Conservation (phyloP, 805 yeast species). For the Starmerella gropengiesseri region DNA sequence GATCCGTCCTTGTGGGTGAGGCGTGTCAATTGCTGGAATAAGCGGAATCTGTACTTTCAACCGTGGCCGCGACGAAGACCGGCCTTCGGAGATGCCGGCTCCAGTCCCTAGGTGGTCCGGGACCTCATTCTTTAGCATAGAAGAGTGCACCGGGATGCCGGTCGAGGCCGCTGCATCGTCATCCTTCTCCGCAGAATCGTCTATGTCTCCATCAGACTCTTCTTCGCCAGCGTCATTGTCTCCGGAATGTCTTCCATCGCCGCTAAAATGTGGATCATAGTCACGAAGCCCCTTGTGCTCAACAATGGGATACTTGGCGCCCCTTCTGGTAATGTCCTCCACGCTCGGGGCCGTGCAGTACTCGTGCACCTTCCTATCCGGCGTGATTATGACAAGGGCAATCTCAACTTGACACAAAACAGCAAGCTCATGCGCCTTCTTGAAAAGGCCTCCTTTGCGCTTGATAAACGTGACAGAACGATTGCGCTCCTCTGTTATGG, state of each 20-base stretch:
- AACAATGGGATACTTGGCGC: constrained; percentile 3
- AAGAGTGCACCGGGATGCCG: no score
- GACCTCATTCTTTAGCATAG: no score
- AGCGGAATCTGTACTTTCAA: constrained; percentile 33
- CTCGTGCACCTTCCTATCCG: constrained; percentile 68
- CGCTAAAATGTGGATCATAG: not conserved
- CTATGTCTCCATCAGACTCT: not conserved
- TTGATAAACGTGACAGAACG: constrained; percentile 67
- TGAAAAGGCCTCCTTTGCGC: constrained; percentile 84
- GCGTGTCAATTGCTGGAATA: not conserved
- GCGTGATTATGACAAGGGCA: constrained; percentile 78
- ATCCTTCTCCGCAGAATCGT: no score
- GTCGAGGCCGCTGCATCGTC: no score
- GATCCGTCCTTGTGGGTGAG: not conserved
- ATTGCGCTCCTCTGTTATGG: constrained; percentile 81
- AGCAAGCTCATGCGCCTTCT: constrained; percentile 71
- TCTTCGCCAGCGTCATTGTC: constrained; percentile 8
- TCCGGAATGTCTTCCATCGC: not conserved
- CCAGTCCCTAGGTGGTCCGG: not conserved
- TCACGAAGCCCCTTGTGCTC: constrained; percentile 12
- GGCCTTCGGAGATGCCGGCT: not conserved
- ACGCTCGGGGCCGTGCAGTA: constrained; percentile 59
- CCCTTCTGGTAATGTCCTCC: constrained; percentile 34
- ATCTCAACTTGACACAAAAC: constrained; percentile 87
- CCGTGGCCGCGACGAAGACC: constrained; percentile 27